phyloP scores from a whole-genome alignment of 352 stramenopile genomes.

The Albugo candida region DNA sequence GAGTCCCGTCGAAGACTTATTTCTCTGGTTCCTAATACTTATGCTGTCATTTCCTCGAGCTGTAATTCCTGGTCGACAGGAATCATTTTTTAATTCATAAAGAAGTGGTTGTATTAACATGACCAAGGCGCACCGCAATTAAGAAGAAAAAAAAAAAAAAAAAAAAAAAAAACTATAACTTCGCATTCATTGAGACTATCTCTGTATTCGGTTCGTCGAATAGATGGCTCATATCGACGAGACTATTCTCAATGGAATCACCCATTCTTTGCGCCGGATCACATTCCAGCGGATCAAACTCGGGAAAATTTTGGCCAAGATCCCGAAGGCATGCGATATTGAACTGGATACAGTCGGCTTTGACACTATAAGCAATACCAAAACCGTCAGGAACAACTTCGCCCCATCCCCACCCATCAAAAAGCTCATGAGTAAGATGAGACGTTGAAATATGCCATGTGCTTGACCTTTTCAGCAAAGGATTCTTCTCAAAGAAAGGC shows the following conservation, averaged over 20 bases:
- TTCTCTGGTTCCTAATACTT: constrained; percentile 1
- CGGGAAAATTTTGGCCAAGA: constrained; percentile 14
- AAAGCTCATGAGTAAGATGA: constrained; percentile 61
- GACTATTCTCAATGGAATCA: constrained; percentile 51
- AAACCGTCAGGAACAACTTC: constrained; percentile 61
- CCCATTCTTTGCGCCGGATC: constrained; percentile 23
- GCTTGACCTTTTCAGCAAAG: constrained; percentile 33
- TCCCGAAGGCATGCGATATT: constrained; percentile 54
- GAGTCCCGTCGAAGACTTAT: constrained; percentile 8
- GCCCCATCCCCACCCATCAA: constrained; percentile 71
- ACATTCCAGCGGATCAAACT: no score
- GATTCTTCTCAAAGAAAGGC: constrained; percentile 40
- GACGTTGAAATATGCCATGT: constrained; percentile 69
- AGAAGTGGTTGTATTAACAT: no score
- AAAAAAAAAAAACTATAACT: no score
- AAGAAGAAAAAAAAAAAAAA: no score
- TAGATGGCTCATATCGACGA: constrained; percentile 61
- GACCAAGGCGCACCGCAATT: no score
- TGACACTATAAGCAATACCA: constrained; percentile 68
- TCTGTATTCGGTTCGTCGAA: constrained; percentile 9
- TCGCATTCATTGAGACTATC: no score
- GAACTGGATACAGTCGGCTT: constrained; percentile 58
- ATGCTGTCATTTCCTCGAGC: no score
- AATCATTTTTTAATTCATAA: no score
- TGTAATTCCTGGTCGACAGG: no score